A percentile compares a stretch with the other conserved stretches of the same genome.
These are phyloP conservation scores for Boletus pseudo-olivaceus DNA, from an alignment of 768 basidiomycete genomes.

Conservation along the genomic window DNA sequence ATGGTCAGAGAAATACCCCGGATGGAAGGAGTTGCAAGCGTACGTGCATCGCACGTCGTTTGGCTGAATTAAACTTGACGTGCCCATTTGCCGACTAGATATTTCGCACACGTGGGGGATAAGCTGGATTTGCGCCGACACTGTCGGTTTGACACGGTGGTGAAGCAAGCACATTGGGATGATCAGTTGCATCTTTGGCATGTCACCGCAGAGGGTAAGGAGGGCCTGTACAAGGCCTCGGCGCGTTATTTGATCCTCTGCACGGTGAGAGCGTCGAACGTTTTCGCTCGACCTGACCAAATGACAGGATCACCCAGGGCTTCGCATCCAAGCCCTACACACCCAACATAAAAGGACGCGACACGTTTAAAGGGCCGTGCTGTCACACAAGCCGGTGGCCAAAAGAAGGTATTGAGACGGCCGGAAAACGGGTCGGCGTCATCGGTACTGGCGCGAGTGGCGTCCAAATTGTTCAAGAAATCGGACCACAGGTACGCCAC, in stretches of 20 bases:
- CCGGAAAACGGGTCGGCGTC: slow-evolving; percentile 10
- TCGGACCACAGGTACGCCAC: slow-evolving; percentile 11
- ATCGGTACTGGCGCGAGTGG: slow-evolving; percentile 16
- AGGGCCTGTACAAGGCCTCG: background rate
- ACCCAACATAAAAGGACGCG: slow-evolving; percentile 11
- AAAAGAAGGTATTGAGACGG: slow-evolving; percentile 3
- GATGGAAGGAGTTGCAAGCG: slow-evolving; percentile 10
- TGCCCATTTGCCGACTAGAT: background rate
- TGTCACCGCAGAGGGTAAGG: slow-evolving; percentile 5
- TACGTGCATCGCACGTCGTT: background rate
- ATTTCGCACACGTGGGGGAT: slow-evolving; percentile 9
- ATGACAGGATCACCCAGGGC: background rate
- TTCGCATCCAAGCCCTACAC: slow-evolving; percentile 5
- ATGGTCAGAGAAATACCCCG: slow-evolving; percentile 12
- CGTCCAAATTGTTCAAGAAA: slow-evolving; percentile 11
- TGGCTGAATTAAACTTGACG: background rate
- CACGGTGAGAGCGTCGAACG: background rate
- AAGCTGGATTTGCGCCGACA: slow-evolving; percentile 11
- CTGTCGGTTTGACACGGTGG: slow-evolving; percentile 12
- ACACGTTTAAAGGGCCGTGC: slow-evolving; percentile 6
- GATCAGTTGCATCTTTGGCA: slow-evolving; percentile 13
- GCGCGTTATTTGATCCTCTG: slow-evolving; percentile 10
- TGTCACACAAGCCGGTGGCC: slow-evolving; percentile 14
- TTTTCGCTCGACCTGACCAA: background rate
- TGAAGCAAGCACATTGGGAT: slow-evolving; percentile 13